phyloP scores from a whole-genome alignment of 805 yeast genomes.

The Wickerhamiella shivajii region DNA sequence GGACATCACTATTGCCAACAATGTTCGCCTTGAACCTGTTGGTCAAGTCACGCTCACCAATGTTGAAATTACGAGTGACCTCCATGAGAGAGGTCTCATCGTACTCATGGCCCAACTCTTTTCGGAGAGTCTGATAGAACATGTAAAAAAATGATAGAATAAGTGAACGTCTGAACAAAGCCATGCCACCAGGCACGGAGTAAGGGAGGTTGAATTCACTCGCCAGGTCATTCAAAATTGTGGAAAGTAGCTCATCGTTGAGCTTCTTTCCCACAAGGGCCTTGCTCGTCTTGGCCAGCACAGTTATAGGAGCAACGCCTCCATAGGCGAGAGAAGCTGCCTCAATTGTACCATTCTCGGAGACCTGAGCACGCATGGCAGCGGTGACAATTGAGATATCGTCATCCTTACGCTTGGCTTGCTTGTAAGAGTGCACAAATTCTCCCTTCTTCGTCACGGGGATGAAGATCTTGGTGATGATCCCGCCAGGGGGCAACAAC shows the following conservation, averaged over 20 bases:
- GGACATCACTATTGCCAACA: conserved; percentile 31
- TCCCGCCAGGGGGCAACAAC: conserved; percentile 25
- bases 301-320: conserved; percentile 36
- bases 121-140: conserved; percentile 27
- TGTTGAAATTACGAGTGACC: conserved; percentile 26
- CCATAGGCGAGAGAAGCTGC: conserved; percentile 30
- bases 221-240: conserved; percentile 19
- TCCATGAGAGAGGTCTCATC: conserved; percentile 23
- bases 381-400: conserved; percentile 37
- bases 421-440: conserved; percentile 30
- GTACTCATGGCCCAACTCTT: conserved; percentile 8
- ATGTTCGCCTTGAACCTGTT: conserved; percentile 28
- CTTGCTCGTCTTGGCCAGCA: conserved; percentile 27
- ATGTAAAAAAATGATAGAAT: conserved; percentile 34
- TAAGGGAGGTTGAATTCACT: conserved; percentile 29
- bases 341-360: conserved; percentile 8
- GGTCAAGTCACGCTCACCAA: conserved; percentile 29
- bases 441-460: conserved; percentile 29
- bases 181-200: conserved; percentile 38
- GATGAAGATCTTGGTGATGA: conserved; percentile 28
- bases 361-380: conserved; percentile 23
- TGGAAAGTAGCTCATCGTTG: conserved; percentile 2
- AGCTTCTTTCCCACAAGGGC: conserved; percentile 17
- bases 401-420: conserved; percentile 36
- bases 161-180: conserved; percentile 31